Percentiles rank a stretch among this genome's conserved stretches.
Conservation (phyloP, 345 rosid genomes). For the Alliaria petiolata region DNA sequence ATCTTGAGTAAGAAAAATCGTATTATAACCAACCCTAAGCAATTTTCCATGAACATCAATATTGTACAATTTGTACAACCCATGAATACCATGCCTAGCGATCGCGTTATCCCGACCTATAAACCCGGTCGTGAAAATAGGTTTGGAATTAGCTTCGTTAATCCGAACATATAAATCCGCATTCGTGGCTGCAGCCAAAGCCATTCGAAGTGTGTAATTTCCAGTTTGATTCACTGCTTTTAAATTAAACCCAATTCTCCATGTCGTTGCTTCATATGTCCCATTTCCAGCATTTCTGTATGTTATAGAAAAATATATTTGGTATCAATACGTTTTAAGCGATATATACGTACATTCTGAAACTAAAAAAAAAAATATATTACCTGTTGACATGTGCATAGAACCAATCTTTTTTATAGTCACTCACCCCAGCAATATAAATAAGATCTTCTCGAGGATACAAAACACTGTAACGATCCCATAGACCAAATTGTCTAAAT, state of each 20-base stretch:
- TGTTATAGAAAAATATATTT: background rate
- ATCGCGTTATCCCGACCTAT: slow-evolving; percentile 34
- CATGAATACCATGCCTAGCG: slow-evolving; percentile 38
- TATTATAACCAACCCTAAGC: slow-evolving; percentile 44
- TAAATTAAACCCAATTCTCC: slow-evolving; percentile 57
- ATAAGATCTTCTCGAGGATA: slow-evolving; percentile 51
- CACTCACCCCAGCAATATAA: slow-evolving; percentile 41
- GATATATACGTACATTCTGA: background rate
- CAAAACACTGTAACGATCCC: slow-evolving; percentile 60
- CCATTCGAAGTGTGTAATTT: slow-evolving; percentile 58
- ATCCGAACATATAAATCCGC: slow-evolving; percentile 40
- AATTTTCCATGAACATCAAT: slow-evolving; percentile 33
- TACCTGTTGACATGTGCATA: slow-evolving; percentile 77
- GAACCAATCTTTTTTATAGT: slow-evolving; percentile 65
- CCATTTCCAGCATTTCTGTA: slow-evolving; percentile 39
- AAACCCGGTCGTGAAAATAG: slow-evolving; percentile 12
- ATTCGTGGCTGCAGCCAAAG: slow-evolving; percentile 61
- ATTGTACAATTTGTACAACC: slow-evolving; percentile 44
- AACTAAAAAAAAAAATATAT: background rate
- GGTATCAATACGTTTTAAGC: background rate
- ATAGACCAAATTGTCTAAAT: slow-evolving; percentile 76
- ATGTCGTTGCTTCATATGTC: slow-evolving; percentile 47
- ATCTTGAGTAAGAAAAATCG: slow-evolving; percentile 62
- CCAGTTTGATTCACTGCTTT: slow-evolving; percentile 25
- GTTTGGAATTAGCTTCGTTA: slow-evolving; percentile 5